Evolutionary conservation across 768 basidiomycete species (phyloP).

Genomic region (Suillus luteus): DNA sequence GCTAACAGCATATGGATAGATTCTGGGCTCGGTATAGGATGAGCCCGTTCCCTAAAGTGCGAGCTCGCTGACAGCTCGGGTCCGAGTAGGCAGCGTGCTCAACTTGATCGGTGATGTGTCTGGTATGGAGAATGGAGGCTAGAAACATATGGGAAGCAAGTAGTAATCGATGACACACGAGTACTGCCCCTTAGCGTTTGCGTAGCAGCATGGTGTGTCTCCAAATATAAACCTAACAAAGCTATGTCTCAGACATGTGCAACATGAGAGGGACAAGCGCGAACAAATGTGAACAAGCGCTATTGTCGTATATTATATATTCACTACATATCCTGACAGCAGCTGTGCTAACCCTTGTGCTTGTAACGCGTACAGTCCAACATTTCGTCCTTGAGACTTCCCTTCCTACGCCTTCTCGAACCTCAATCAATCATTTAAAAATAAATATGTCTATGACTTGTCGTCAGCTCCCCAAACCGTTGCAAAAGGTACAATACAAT

Average conservation of each 20-base stretch:
- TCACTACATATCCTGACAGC: background rate
- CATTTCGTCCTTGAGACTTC: background rate
- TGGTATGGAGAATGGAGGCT: no score
- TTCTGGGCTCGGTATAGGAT: background rate
- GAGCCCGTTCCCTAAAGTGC: background rate
- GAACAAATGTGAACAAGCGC: background rate
- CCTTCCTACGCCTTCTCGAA: background rate
- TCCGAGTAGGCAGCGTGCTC: no score
- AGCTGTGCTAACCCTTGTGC: background rate
- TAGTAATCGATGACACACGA: no score
- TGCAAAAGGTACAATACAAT: background rate
- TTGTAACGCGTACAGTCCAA: background rate
- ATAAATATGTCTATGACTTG: background rate
- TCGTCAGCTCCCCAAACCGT: background rate
- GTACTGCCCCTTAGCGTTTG: background rate
- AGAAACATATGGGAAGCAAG: no score
- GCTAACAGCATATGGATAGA: slow-evolving; percentile 3
- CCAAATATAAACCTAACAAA: background rate
- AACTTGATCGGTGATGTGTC: no score
- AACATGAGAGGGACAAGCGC: background rate
- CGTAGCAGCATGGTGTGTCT: background rate
- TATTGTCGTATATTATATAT: background rate
- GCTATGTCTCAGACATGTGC: background rate
- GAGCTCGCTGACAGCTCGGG: no score
- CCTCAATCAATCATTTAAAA: background rate